A percentile compares a stretch with the other conserved stretches of the same genome.
Evolutionary conservation across 2,329 filamentous ascomycete species (phyloP).

Genomic region (Exophiala xenobiotica): DNA sequence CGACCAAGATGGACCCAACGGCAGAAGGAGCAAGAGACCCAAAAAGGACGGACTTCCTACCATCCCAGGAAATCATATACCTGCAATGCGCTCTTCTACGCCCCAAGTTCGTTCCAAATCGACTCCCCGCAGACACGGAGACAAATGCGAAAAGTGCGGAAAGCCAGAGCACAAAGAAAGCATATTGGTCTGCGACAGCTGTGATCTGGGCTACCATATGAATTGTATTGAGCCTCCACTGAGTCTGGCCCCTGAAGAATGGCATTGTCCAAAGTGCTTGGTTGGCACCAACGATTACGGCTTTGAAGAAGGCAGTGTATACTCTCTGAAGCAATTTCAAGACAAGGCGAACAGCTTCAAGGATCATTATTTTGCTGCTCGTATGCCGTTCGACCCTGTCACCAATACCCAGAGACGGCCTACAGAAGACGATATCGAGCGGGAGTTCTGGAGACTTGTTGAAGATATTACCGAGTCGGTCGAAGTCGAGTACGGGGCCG

Average conservation of each 20-base stretch:
- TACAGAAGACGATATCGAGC: slow-evolving; percentile 92
- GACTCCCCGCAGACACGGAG: slow-evolving; percentile 57
- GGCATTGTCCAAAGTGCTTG: slow-evolving; percentile 93
- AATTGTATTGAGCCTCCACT: slow-evolving; percentile 85
- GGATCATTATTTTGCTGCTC: slow-evolving; percentile 85
- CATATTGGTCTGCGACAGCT: slow-evolving; percentile 84
- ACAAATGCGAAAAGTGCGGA: slow-evolving; percentile 83
- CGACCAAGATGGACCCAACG: slow-evolving; percentile 63
- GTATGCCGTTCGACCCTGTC: slow-evolving; percentile 82
- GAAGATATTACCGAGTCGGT: slow-evolving; percentile 93
- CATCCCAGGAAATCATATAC: slow-evolving; percentile 96
- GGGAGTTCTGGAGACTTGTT: slow-evolving; percentile 94
- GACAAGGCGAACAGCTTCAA: slow-evolving; percentile 96
- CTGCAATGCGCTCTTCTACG: slow-evolving; percentile 75
- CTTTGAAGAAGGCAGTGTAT: slow-evolving; percentile 93
- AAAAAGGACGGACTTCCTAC: slow-evolving; percentile 77
- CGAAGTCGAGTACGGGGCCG: slow-evolving; percentile 95
- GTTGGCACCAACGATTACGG: slow-evolving; percentile 96
- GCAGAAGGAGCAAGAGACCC: slow-evolving; percentile 84
- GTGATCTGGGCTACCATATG: slow-evolving; percentile 84
- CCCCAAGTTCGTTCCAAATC: slow-evolving; percentile 57
- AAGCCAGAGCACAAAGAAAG: slow-evolving; percentile 70
- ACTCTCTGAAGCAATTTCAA: slow-evolving; percentile 93
- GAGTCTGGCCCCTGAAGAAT: slow-evolving; percentile 78
- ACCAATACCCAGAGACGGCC: slow-evolving; percentile 77